phyloP scores from a whole-genome alignment of 495 filamentous ascomycete genomes.

The Penicillium bialowiezense region DNA sequence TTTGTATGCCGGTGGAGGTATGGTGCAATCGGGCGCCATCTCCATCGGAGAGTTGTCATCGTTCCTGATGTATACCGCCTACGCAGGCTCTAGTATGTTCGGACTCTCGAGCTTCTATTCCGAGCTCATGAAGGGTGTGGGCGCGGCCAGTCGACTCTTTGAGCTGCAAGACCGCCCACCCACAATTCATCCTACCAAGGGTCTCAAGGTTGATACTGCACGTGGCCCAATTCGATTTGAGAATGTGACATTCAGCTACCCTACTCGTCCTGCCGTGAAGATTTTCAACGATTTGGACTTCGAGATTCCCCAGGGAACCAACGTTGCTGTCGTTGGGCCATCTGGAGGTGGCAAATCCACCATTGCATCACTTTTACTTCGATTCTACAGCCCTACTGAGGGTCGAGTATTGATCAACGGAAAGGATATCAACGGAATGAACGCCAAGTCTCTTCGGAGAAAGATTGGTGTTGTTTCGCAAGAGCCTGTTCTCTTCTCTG shows the following conservation, averaged over 20 bases:
- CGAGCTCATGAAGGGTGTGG: conserved; percentile 97
- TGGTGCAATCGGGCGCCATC: conserved; percentile 83
- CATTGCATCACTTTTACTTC: conserved; percentile 79
- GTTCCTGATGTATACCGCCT: conserved; percentile 97
- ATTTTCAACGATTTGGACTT: conserved; percentile 92
- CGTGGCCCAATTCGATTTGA: conserved; percentile 84
- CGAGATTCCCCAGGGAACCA: conserved; percentile 85
- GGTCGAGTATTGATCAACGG: conserved; percentile 84
- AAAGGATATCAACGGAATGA: conserved; percentile 79
- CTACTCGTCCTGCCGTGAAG: conserved; percentile 80
- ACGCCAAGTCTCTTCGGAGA: conserved; percentile 88
- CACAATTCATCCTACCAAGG: conserved; percentile 79
- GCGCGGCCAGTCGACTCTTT: conserved; percentile 90
- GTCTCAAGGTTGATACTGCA: conserved; percentile 71
- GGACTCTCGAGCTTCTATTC: conserved; percentile 95
- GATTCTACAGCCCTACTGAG: conserved; percentile 81
- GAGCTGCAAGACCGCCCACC: conserved; percentile 92
- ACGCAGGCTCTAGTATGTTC: conserved; percentile 87
- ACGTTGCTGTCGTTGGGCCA: conserved; percentile 94
- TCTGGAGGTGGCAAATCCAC: conserved; percentile 95
- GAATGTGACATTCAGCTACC: conserved; percentile 83
- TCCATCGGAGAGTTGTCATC: conserved; percentile 91
- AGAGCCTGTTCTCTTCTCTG: conserved; percentile 94
- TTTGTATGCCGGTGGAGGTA: conserved; percentile 83
- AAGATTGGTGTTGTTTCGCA: conserved; percentile 94